Base-by-base conservation (phyloP, 768 basidiomycete genomes). In the Tulasnella sp. region DNA sequence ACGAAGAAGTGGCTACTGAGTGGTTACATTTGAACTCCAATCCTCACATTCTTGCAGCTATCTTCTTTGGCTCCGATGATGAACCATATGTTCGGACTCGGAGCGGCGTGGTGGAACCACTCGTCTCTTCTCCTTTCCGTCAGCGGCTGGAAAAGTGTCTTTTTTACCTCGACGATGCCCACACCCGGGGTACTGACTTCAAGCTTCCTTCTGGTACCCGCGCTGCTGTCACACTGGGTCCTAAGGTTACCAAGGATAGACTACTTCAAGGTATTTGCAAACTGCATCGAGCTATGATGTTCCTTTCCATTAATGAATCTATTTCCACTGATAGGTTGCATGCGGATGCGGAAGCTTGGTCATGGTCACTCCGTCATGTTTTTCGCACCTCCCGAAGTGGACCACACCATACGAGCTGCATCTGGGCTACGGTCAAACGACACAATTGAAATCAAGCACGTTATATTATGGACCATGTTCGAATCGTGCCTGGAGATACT, bases 131-230 rank as follows among this genome's bases (percentile, higher is more conserved):
- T 1, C 60, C 66, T 9, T 72, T 63, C 56, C 59, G 54, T 9
- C 56, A 65, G n/a, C 64, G 64, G 37, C 58, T 71, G 6, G 58
- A 64, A 4, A 60, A 65, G 48, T 73, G 71, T 29, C 53, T 72
- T 4, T 57, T 76, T 1, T 77, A 77, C 55, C 68, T 77, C 0
- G 75, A 77, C 42, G 75, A 77, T 45, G 71, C 72, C 0, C 75
- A 76, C 50, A 70, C 67, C 19, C 51, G 75, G 56, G 75, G 75
- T 4, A 77, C 75, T 0, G 75, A 77, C 50, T 60, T 77, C 12
- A 76, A 70, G 37, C 62, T 77, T 29, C 75, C 76, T 0, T 49
- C 16, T 1, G 52, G 63, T 15, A 67, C 62, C 29, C 65, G 69
- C 6, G 72, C 73, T 6, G 71, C 67, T 4, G 72, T 76, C 5